A percentile compares a stretch with the other conserved stretches of the same genome.
Evolutionary conservation across 1,284 basidiomycete genomes (phyloP).

Genomic region (Apiotrichum mycotoxinovorans): DNA sequence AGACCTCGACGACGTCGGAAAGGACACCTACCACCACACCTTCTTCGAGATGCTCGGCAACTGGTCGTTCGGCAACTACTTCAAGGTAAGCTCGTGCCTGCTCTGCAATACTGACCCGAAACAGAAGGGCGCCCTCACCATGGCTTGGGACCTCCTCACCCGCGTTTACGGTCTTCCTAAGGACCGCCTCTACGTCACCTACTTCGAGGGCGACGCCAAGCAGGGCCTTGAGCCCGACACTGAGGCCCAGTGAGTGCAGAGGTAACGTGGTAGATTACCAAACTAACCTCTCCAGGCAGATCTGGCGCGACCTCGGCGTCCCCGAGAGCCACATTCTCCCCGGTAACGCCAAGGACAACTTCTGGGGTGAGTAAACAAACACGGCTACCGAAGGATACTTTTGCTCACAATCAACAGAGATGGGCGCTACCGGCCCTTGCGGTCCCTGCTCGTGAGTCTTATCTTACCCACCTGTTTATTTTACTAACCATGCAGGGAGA

Average conservation of each 20-base stretch:
- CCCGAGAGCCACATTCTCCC: slow-evolving; percentile 85
- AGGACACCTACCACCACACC: slow-evolving; percentile 75
- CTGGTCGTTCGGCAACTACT: slow-evolving; percentile 99
- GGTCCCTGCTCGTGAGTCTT: slow-evolving; percentile 73
- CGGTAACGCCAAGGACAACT: slow-evolving; percentile 95
- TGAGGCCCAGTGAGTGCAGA: slow-evolving; percentile 61
- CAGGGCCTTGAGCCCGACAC: slow-evolving; percentile 83
- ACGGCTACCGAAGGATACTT: not conserved
- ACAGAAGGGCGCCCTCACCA: slow-evolving; percentile 84
- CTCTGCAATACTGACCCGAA: not conserved
- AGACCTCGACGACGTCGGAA: slow-evolving; percentile 98
- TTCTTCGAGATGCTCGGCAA: slow-evolving; percentile 99
- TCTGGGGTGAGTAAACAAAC: slow-evolving; percentile 73
- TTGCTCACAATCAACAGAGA: slow-evolving; percentile 62
- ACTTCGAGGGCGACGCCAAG: slow-evolving; percentile 89
- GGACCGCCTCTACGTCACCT: slow-evolving; percentile 93
- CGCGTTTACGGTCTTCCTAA: slow-evolving; percentile 76
- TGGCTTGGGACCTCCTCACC: slow-evolving; percentile 93
- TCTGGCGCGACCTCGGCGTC: slow-evolving; percentile 84
- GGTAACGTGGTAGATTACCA: not conserved
- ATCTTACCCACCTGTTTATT: not conserved
- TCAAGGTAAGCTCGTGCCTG: slow-evolving; percentile 65
- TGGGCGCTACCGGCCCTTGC: slow-evolving; percentile 97
- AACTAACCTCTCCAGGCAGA: slow-evolving; percentile 53
- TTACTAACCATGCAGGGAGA: slow-evolving; percentile 56